phyloP scores from a whole-genome alignment of 2,329 filamentous ascomycete species.

The Geosmithia morbida region DNA sequence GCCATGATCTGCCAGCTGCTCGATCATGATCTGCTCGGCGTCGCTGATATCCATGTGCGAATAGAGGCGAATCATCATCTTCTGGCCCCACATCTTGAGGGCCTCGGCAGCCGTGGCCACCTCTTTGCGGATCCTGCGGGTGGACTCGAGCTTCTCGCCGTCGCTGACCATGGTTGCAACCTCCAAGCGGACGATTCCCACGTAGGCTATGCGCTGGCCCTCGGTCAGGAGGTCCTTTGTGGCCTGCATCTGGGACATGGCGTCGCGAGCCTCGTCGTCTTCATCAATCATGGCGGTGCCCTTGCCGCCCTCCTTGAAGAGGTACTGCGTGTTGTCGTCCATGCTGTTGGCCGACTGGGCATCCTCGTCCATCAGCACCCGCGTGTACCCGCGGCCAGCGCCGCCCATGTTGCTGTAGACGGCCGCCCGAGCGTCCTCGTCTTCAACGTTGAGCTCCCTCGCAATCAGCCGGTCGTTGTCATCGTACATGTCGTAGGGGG shows the following conservation, averaged over 20 bases:
- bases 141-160: slow-evolving; percentile 44
- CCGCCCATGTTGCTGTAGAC: slow-evolving; percentile 70
- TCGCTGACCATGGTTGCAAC: slow-evolving; percentile 66
- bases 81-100: slow-evolving; percentile 92
- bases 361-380: slow-evolving; percentile 91
- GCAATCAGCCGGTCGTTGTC: slow-evolving; percentile 83
- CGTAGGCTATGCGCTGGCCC: slow-evolving; percentile 90
- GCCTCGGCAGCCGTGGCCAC: slow-evolving; percentile 57
- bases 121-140: slow-evolving; percentile 57
- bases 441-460: slow-evolving; percentile 56
- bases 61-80: slow-evolving; percentile 94
- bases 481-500: slow-evolving; percentile 88
- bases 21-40: slow-evolving; percentile 95
- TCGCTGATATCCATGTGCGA: slow-evolving; percentile 91
- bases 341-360: slow-evolving; percentile 86
- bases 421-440: slow-evolving; percentile 51
- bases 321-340: slow-evolving; percentile 92
- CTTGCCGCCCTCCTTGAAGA: slow-evolving; percentile 60
- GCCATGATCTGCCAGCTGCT: slow-evolving; percentile 86
- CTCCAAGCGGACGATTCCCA: slow-evolving; percentile 72
- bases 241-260: slow-evolving; percentile 80
- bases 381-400: slow-evolving; percentile 87
- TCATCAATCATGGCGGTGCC: slow-evolving; percentile 49
- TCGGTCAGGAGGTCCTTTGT: slow-evolving; percentile 94
- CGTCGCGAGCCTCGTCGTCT: slow-evolving; percentile 71